Percentiles rank a stretch among this genome's conserved stretches.
Evolutionary conservation across 148 eudicot genomes (phyloP).

Genomic region (Rheum nobile): DNA sequence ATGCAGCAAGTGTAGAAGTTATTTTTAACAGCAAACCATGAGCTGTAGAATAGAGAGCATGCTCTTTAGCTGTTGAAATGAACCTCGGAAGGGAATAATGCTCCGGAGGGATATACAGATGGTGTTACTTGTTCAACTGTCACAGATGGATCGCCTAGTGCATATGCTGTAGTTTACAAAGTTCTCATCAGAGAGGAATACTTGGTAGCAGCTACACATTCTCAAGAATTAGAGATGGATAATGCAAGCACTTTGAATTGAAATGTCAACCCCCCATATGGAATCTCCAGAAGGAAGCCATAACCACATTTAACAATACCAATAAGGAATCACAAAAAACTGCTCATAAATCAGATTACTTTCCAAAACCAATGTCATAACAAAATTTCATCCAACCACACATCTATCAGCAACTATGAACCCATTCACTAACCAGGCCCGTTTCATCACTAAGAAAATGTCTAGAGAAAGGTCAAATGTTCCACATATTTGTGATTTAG

Average conservation of each 20-base stretch:
- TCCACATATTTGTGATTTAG: background rate
- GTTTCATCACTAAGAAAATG: background rate
- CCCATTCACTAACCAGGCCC: background rate
- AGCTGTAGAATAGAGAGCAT: background rate
- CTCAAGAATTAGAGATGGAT: background rate
- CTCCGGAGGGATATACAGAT: constrained; percentile 50
- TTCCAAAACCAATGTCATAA: background rate
- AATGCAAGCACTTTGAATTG: background rate
- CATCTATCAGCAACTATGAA: background rate
- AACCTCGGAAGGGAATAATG: constrained; percentile 89
- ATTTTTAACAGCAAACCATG: constrained; percentile 5
- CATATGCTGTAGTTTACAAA: constrained; percentile 47
- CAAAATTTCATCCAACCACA: background rate
- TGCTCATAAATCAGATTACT: background rate
- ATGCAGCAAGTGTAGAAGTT: constrained; percentile 16
- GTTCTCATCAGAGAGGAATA: constrained; percentile 7
- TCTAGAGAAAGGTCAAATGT: background rate
- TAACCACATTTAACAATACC: background rate
- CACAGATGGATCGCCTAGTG: constrained; percentile 86
- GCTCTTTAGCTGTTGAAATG: constrained; percentile 8
- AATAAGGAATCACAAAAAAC: background rate
- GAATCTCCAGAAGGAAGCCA: background rate
- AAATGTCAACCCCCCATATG: background rate
- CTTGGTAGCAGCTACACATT: constrained; percentile 1
- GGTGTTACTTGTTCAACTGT: constrained; percentile 90